Percentiles rank a stretch among this genome's conserved stretches.
phyloP scores from a whole-genome alignment of 1,139 yeast genomes.

The Zygoascus hellenicus region DNA sequence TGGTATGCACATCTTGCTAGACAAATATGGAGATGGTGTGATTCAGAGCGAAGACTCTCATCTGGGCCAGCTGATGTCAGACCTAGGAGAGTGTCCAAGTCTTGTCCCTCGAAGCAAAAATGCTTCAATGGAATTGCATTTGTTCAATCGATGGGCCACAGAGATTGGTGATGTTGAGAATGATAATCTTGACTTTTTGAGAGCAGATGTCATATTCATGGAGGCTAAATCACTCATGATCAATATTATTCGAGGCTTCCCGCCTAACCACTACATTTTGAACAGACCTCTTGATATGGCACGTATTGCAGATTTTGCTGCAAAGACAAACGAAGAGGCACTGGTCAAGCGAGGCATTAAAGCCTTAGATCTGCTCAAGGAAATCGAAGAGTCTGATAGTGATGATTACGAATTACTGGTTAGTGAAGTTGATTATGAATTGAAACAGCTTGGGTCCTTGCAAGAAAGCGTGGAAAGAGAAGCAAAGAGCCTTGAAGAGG shows the following conservation, averaged over 20 bases:
- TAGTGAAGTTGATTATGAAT: conserved; percentile 35
- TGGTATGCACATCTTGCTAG: conserved; percentile 36
- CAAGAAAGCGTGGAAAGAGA: conserved; percentile 34
- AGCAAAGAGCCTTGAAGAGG: conserved; percentile 33
- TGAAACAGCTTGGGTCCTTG: conserved; percentile 36
- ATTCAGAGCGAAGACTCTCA: conserved; percentile 23
- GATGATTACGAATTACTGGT: conserved; percentile 32
- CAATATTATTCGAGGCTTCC: conserved; percentile 36
- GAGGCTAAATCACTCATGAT: conserved; percentile 37
- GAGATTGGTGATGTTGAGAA: conserved; percentile 34
- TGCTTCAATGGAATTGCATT: conserved; percentile 32
- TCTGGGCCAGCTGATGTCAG: conserved; percentile 29
- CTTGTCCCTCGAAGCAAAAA: conserved; percentile 33
- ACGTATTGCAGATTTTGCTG: conserved; percentile 35
- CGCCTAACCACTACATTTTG: conserved; percentile 29
- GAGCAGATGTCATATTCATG: conserved; percentile 36
- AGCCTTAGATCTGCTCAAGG: conserved; percentile 33
- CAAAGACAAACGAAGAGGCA: conserved; percentile 29
- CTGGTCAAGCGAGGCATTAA: conserved; percentile 35
- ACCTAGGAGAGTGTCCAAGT: conserved; percentile 29
- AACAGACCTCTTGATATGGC: conserved; percentile 31
- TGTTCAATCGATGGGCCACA: conserved; percentile 37
- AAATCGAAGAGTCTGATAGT: conserved; percentile 29
- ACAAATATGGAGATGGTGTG: conserved; percentile 30
- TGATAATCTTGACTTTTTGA: conserved; percentile 29